These are phyloP conservation scores for Zoysia pacifica DNA, from an alignment of 176 grass and related monocot species.

Conservation along the genomic window DNA sequence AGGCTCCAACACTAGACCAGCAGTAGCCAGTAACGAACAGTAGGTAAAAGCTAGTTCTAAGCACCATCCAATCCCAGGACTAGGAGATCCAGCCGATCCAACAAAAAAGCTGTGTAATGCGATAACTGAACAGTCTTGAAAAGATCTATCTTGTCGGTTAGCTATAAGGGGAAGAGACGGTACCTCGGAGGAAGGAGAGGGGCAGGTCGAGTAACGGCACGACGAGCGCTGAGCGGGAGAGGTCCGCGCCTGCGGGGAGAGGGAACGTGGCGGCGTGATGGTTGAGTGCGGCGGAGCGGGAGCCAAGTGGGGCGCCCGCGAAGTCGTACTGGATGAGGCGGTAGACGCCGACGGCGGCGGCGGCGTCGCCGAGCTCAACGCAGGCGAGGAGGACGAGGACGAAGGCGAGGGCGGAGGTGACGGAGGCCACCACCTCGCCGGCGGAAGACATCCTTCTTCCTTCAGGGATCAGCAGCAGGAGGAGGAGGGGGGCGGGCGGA, in stretches of 20 bases:
- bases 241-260: slow-evolving; percentile 66
- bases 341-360: slow-evolving; percentile 84
- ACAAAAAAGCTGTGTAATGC: not conserved
- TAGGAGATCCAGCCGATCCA: slow-evolving; percentile 12
- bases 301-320: slow-evolving; percentile 61
- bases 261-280: slow-evolving; percentile 70
- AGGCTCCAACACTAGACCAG: not conserved
- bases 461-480: not conserved
- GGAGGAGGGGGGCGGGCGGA: not conserved
- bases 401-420: slow-evolving; percentile 63
- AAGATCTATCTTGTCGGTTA: not conserved
- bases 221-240: slow-evolving; percentile 82
- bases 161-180: too few relatives aligned
- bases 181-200: slow-evolving; percentile 82
- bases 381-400: slow-evolving; percentile 80
- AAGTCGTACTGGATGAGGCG: slow-evolving; percentile 99
- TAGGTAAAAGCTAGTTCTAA: not conserved
- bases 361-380: slow-evolving; percentile 84
- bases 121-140: not conserved
- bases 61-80: not conserved
- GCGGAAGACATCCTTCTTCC: slow-evolving; percentile 32
- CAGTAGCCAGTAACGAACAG: not conserved
- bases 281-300: slow-evolving; percentile 66
- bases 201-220: slow-evolving; percentile 76
- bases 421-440: slow-evolving; percentile 52